These are phyloP conservation scores for Triadica sebifera DNA, from an alignment of 345 rosid species.

Conservation along the genomic window DNA sequence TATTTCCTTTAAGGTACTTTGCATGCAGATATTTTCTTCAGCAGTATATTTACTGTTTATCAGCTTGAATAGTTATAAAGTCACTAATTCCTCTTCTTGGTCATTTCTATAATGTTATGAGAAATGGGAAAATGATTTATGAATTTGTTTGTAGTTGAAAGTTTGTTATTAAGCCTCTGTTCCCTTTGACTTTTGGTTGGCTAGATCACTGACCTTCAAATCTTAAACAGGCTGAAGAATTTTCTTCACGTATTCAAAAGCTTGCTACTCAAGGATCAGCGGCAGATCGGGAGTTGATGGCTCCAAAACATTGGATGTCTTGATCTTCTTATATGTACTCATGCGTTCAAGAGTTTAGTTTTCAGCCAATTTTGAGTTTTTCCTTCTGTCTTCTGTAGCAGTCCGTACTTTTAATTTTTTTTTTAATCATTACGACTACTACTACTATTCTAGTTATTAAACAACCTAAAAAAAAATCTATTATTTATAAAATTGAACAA, in stretches of 20 bases:
- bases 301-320: slow-evolving; percentile 73
- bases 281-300: slow-evolving; percentile 52
- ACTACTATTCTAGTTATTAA: no score
- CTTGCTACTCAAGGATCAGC: slow-evolving; percentile 72
- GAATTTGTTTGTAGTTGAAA: background rate
- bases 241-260: slow-evolving; percentile 72
- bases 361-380: background rate
- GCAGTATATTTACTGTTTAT: background rate
- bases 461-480: no score
- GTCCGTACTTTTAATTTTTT: no score
- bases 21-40: background rate
- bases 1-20: background rate
- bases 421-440: no score
- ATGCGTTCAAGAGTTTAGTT: background rate
- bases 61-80: background rate
- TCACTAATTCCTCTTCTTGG: background rate
- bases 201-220: slow-evolving; percentile 14
- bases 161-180: background rate
- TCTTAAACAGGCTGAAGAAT: slow-evolving; percentile 78
- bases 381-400: no score
- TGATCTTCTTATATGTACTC: slow-evolving; percentile 26
- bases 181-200: background rate
- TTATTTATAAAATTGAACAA: no score
- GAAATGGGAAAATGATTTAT: background rate
- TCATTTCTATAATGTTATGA: background rate